Evolutionary conservation across 257 asterid genomes (phyloP), one percentile per base, ranked within the genome.

Genomic region (Echium plantagineum): DNA sequence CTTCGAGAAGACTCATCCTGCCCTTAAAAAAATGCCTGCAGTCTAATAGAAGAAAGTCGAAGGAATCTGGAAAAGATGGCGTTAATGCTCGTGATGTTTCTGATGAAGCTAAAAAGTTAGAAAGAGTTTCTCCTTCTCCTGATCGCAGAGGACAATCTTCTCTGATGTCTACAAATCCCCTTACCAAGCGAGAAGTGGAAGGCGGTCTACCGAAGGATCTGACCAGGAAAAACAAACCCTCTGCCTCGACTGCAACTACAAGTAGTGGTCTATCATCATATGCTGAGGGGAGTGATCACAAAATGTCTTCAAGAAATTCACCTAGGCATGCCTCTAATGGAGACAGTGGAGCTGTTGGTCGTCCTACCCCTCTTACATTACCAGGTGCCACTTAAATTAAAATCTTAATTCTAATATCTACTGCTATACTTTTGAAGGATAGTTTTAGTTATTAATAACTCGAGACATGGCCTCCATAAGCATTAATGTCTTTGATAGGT

Each of bases 21-120:
- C 66, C 38, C 55, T 52, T 31, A 31, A 3, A 47, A 61, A 56
- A 55, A 19, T 46, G 42, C 52, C 58, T 62, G 51, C 68, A 93
- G 98, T 73, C 83, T 69, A 76, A 79, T 70, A 81, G 84, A 74
- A 84, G 83, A 75, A 91, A 80, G 72, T 66, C 67, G 69, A 89
- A 93, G 79, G 98, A 85, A 69, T 69, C 56, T 6, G 71, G 77
- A 20, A 80, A 80, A 66, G 96, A 87, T 55, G 86, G 76, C 64
- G 69, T 70, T 53, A 72, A 80, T 67, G 63, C 73, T 56, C 72
- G 53, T 57, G 89, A 81, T 63, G 78, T 63, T 68, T 85, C 74
- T 64, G 78, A 71, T 71, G 94, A 84, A 73, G 58, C 80, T 72
- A 88, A 78, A 76, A 91, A 80, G 74, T 61, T 55, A 56, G 90